Evolutionary conservation across 2,329 filamentous ascomycete species (phyloP).

Genomic region (Periconia sp.): DNA sequence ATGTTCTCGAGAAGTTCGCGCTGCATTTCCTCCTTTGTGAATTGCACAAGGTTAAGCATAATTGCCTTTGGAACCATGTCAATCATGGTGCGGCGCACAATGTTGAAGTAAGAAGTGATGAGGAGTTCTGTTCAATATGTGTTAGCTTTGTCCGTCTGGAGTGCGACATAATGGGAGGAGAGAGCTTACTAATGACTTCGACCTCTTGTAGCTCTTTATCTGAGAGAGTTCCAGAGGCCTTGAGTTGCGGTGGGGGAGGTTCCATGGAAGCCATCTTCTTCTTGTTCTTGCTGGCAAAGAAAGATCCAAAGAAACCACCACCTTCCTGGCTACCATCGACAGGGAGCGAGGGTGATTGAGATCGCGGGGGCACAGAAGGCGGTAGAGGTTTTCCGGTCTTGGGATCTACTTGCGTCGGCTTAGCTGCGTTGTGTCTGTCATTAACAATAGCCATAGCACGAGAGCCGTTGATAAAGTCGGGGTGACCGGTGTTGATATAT

Average conservation of each 20-base stretch:
- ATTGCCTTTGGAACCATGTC: slow-evolving; percentile 99
- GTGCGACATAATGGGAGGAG: background rate
- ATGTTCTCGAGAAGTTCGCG: slow-evolving; percentile 94
- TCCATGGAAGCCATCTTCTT: slow-evolving; percentile 99
- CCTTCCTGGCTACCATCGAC: slow-evolving; percentile 52
- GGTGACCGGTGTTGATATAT: slow-evolving; percentile 98
- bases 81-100: slow-evolving; percentile 97
- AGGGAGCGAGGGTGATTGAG: slow-evolving; percentile 72
- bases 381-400: slow-evolving; percentile 96
- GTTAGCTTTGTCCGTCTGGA: slow-evolving; percentile 18
- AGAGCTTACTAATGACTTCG: slow-evolving; percentile 87
- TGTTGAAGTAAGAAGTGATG: slow-evolving; percentile 97
- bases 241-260: slow-evolving; percentile 85
- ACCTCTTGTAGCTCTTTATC: slow-evolving; percentile 96
- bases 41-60: slow-evolving; percentile 95
- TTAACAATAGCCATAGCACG: slow-evolving; percentile 98
- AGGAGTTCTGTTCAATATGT: slow-evolving; percentile 68
- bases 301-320: slow-evolving; percentile 91
- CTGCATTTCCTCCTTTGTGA: slow-evolving; percentile 98
- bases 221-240: slow-evolving; percentile 89
- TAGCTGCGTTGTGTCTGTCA: slow-evolving; percentile 77
- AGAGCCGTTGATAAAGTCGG: slow-evolving; percentile 95
- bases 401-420: slow-evolving; percentile 93
- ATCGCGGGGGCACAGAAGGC: slow-evolving; percentile 66
- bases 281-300: slow-evolving; percentile 99